Conservation (phyloP, 257 asterid genomes). For the Rubia yunnanensis region DNA sequence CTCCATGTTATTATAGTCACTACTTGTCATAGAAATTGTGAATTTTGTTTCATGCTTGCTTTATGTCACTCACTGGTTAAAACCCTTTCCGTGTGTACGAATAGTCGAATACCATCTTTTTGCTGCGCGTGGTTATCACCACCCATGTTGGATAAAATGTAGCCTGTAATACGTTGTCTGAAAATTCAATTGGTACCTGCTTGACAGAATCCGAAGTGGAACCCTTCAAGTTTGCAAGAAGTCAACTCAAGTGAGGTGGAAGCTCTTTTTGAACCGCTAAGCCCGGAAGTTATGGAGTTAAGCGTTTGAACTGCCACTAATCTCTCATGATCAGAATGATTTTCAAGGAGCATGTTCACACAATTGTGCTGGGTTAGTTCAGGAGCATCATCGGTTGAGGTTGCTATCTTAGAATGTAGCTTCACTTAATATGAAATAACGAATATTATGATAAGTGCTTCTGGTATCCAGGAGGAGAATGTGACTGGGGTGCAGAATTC, state of each 20-base stretch:
- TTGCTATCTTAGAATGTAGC: neutral
- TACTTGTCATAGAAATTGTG: neutral
- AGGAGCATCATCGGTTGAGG: neutral
- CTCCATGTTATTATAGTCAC: neutral
- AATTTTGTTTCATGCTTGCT: neutral
- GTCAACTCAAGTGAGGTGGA: conserved; percentile 54
- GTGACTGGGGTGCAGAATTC: neutral
- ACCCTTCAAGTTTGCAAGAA: conserved; percentile 67
- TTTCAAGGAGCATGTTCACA: neutral
- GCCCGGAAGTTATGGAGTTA: conserved; percentile 50
- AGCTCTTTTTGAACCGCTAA: conserved; percentile 64
- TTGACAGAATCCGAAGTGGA: conserved; percentile 86
- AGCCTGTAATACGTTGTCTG: neutral
- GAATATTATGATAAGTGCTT: neutral
- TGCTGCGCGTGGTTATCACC: too few relatives aligned
- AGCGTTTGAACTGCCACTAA: conserved; percentile 28
- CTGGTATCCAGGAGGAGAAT: neutral
- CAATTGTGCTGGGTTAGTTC: neutral
- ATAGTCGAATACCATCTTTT: too few relatives aligned
- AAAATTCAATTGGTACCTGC: neutral
- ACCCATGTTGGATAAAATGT: neutral
- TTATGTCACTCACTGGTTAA: too few relatives aligned
- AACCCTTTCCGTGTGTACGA: too few relatives aligned
- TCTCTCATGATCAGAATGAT: neutral
- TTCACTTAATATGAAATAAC: neutral